Evolutionary conservation across 2,329 filamentous ascomycete genomes (phyloP).

Genomic region (Ilyonectria mors-panacis): DNA sequence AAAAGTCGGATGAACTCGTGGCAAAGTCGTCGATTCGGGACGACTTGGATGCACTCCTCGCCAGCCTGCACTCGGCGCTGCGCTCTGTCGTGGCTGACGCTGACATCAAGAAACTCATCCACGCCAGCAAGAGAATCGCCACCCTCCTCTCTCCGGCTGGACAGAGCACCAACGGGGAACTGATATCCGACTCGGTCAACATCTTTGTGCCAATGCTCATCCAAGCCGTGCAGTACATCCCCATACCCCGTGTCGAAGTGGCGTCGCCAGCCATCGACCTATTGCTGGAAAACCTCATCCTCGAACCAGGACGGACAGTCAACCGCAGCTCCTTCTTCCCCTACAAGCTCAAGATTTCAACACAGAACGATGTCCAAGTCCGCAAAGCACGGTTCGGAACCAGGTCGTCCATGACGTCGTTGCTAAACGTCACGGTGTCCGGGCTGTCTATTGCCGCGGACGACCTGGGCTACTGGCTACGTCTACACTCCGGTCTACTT

Average conservation of each 20-base stretch:
- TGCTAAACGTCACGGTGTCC: slow-evolving; percentile 83
- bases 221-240: slow-evolving; percentile 85
- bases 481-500: slow-evolving; percentile 81
- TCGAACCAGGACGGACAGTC: slow-evolving; percentile 88
- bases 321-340: slow-evolving; percentile 92
- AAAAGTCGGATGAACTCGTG: slow-evolving; percentile 74
- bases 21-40: slow-evolving; percentile 77
- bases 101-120: slow-evolving; percentile 78
- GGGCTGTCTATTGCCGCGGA: slow-evolving; percentile 88
- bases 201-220: slow-evolving; percentile 86
- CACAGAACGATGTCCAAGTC: slow-evolving; percentile 89
- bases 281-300: slow-evolving; percentile 88
- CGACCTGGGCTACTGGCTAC: slow-evolving; percentile 92
- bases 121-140: slow-evolving; percentile 77
- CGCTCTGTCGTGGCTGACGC: slow-evolving; percentile 79
- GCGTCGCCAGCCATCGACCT: slow-evolving; percentile 88
- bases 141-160: slow-evolving; percentile 78
- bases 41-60: slow-evolving; percentile 81
- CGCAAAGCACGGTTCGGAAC: slow-evolving; percentile 78
- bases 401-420: slow-evolving; percentile 75
- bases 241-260: slow-evolving; percentile 91
- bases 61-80: slow-evolving; percentile 78
- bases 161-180: slow-evolving; percentile 75
- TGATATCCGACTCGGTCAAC: slow-evolving; percentile 82
- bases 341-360: slow-evolving; percentile 84